Conservation (phyloP, 108 stramenopile species). For the Cylindrotheca fusiformis region DNA sequence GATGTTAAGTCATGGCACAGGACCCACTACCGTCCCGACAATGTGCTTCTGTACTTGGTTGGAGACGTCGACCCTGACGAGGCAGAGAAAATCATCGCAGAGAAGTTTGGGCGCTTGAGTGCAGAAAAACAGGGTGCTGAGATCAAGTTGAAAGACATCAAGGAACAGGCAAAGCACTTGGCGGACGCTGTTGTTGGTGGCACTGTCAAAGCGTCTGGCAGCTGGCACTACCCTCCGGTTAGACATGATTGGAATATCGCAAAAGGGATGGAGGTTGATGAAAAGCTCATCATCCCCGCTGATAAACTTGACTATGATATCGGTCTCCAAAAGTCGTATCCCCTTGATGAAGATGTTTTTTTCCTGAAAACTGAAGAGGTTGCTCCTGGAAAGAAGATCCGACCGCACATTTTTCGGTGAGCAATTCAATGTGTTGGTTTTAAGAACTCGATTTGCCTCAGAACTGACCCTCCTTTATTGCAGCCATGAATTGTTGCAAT, state of each 20-base stretch:
- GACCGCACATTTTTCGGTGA: conserved; percentile 83
- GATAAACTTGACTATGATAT: conserved; percentile 65
- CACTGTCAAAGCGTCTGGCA: conserved; percentile 81
- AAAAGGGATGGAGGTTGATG: conserved; percentile 30
- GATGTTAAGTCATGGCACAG: conserved; percentile 96
- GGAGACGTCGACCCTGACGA: conserved; percentile 89
- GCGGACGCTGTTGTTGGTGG: conserved; percentile 76
- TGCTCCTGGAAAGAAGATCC: conserved; percentile 61
- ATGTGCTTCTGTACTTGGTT: conserved; percentile 95
- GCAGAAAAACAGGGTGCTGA: conserved; percentile 77
- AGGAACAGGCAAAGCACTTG: conserved; percentile 62
- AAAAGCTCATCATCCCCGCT: conserved; percentile 29
- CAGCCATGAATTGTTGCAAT: conserved; percentile 88
- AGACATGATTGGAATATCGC: conserved; percentile 81
- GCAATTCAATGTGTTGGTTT: conserved; percentile 4
- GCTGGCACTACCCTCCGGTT: conserved; percentile 91
- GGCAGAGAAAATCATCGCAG: conserved; percentile 76
- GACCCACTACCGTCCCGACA: conserved; percentile 97
- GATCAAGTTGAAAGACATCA: conserved; percentile 66
- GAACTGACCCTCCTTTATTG: neutral
- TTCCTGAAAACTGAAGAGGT: conserved; percentile 65
- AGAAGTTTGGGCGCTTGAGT: conserved; percentile 84
- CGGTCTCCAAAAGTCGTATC: conserved; percentile 68
- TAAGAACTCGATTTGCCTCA: neutral
- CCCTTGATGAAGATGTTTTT: conserved; percentile 78